phyloP scores from a whole-genome alignment of 2,329 filamentous ascomycete genomes.

The Fusarium decemcellulare region DNA sequence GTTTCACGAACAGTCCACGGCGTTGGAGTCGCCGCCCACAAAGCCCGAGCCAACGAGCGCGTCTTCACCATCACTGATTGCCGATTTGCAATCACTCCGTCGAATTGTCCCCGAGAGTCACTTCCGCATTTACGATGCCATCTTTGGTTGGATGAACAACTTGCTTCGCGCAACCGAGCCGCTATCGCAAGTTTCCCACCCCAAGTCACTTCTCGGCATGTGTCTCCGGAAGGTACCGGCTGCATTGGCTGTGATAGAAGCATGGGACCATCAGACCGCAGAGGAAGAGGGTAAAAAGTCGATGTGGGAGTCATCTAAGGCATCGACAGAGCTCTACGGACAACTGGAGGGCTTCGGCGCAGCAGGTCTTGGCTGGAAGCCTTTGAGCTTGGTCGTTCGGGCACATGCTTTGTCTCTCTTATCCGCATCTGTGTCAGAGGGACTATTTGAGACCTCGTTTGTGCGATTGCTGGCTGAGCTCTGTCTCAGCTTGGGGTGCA shows the following conservation, averaged over 20 bases:
- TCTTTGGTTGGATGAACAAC: constrained; percentile 50
- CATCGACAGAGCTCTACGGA: constrained; percentile 51
- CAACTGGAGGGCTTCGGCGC: constrained; percentile 53
- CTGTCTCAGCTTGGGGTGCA: constrained; percentile 46
- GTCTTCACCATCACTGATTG: constrained; percentile 27
- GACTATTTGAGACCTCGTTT: constrained; percentile 48
- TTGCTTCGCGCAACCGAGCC: constrained; percentile 49
- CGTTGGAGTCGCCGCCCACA: constrained; percentile 10
- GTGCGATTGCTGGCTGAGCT: constrained; percentile 48
- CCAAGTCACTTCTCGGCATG: constrained; percentile 54
- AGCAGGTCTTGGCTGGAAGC: constrained; percentile 49
- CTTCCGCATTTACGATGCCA: constrained; percentile 51
- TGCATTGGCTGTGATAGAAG: constrained; percentile 51
- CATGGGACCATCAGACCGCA: constrained; percentile 48
- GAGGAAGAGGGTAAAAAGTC: constrained; percentile 41
- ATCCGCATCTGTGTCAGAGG: constrained; percentile 48
- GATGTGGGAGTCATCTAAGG: constrained; percentile 47
- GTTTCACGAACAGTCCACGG: constrained; percentile 42
- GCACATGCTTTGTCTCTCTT: constrained; percentile 50
- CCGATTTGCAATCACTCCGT: constrained; percentile 45
- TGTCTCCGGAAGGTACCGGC: constrained; percentile 52
- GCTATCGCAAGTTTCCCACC: constrained; percentile 34
- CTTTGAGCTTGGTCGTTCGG: constrained; percentile 51
- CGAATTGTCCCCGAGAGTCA: constrained; percentile 38
- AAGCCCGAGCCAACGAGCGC: constrained; percentile 1